A percentile compares a stretch with the other conserved stretches of the same genome.
Evolutionary conservation across 1,139 yeast species (phyloP).

Genomic region (Saccharomyces hybrid): DNA sequence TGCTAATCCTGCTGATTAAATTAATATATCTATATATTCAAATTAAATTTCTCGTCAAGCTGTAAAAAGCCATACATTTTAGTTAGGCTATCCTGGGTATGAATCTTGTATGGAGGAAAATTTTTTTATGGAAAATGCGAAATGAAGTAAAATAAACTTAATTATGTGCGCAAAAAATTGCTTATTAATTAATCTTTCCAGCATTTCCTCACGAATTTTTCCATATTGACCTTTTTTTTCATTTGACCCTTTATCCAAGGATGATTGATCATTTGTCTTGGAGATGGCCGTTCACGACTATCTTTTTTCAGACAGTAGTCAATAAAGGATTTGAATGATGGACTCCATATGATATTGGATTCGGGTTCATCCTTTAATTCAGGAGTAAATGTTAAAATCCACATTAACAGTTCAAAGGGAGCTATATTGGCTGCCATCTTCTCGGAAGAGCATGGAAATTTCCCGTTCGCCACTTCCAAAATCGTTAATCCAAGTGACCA

Average conservation of each 20-base stretch:
- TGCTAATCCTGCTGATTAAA: neutral
- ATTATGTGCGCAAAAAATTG: neutral
- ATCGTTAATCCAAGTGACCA: slow-evolving; percentile 93
- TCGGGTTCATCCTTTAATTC: slow-evolving; percentile 67
- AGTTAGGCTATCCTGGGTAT: neutral
- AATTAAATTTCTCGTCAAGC: neutral
- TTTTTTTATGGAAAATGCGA: neutral
- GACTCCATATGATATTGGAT: slow-evolving; percentile 73
- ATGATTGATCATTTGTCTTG: slow-evolving; percentile 83
- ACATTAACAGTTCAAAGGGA: slow-evolving; percentile 78
- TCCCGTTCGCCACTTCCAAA: slow-evolving; percentile 84
- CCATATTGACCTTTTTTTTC: slow-evolving; percentile 72
- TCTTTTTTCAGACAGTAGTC: slow-evolving; percentile 76
- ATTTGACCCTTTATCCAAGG: slow-evolving; percentile 85
- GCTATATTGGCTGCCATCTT: slow-evolving; percentile 38
- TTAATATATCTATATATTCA: neutral
- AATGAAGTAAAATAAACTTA: neutral
- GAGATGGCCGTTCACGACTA: slow-evolving; percentile 74
- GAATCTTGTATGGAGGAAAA: neutral
- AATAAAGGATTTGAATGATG: slow-evolving; percentile 73
- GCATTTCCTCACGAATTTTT: slow-evolving; percentile 48
- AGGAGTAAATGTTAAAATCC: slow-evolving; percentile 79
- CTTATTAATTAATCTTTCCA: neutral
- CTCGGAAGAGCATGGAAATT: slow-evolving; percentile 56
- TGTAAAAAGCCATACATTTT: slow-evolving; percentile 3